These are phyloP conservation scores for Daldinia vernicosa DNA, from an alignment of 495 filamentous ascomycete genomes.

Conservation along the genomic window DNA sequence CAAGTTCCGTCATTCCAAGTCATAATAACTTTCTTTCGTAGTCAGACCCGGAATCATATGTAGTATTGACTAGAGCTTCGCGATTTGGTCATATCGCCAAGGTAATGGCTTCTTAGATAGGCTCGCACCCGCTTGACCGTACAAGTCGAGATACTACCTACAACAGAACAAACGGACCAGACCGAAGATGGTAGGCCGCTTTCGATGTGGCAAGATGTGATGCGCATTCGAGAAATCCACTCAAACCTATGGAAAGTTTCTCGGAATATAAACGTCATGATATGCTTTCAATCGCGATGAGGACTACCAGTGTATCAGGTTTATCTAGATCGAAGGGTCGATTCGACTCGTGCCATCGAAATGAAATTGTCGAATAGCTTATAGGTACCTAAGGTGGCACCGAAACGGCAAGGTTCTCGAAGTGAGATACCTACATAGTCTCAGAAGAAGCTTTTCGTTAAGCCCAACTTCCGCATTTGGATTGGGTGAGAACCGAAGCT, in stretches of 20 bases:
- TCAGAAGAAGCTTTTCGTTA: slow-evolving; percentile 5
- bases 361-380: not conserved
- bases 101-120: not conserved
- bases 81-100: not conserved
- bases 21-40: no score
- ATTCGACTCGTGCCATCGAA: not conserved
- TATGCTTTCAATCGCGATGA: not conserved
- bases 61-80: not conserved
- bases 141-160: not conserved
- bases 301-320: not conserved
- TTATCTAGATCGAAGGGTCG: not conserved
- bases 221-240: not conserved
- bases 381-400: not conserved
- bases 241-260: not conserved
- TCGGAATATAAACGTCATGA: not conserved
- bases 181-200: not conserved
- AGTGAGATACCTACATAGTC: not conserved
- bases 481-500: slow-evolving; percentile 13
- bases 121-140: not conserved
- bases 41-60: no score
- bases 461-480: slow-evolving; percentile 32
- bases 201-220: not conserved
- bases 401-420: slow-evolving; percentile 22
- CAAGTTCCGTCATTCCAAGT: no score
- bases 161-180: not conserved